These are phyloP conservation scores for Rubroboletus satanas DNA, from an alignment of 768 basidiomycete genomes.

Conservation along the genomic window DNA sequence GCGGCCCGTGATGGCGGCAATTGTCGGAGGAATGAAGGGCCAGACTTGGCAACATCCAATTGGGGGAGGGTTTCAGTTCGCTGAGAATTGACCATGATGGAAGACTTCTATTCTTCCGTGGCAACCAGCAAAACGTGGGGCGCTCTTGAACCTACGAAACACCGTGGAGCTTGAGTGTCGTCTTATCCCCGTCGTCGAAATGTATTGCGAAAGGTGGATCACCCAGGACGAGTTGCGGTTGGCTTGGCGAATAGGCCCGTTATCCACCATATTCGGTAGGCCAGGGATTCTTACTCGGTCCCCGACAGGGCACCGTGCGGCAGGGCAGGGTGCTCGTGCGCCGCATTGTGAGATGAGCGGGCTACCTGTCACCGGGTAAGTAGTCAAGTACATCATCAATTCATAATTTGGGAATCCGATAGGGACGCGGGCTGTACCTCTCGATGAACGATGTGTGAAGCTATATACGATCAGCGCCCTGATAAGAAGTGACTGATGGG, in stretches of 20 bases:
- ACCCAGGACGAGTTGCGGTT: background rate
- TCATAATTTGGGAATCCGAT: conserved; percentile 29
- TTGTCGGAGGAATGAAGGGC: conserved; percentile 13
- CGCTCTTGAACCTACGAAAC: conserved; percentile 17
- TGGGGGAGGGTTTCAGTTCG: conserved; percentile 10
- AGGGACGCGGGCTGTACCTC: conserved; percentile 26
- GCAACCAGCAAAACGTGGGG: conserved; percentile 29
- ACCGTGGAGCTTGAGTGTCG: conserved; percentile 25
- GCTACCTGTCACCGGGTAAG: conserved; percentile 21
- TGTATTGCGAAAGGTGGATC: background rate
- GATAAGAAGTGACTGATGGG: conserved; percentile 55
- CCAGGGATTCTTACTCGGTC: conserved; percentile 18
- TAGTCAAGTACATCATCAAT: conserved; percentile 17
- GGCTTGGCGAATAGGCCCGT: background rate
- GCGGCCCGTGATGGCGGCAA: conserved; percentile 14
- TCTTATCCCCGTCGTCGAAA: conserved; percentile 15
- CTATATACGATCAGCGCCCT: conserved; percentile 36
- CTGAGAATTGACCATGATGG: conserved; percentile 25
- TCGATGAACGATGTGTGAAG: conserved; percentile 30
- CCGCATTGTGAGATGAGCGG: conserved; percentile 19
- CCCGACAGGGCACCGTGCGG: conserved; percentile 5
- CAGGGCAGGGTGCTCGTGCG: background rate
- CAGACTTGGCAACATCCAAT: conserved; percentile 12
- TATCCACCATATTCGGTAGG: conserved; percentile 25
- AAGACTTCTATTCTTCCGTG: conserved; percentile 32